Conservation (phyloP, 768 basidiomycete genomes). For the Chalciporus piperatus region DNA sequence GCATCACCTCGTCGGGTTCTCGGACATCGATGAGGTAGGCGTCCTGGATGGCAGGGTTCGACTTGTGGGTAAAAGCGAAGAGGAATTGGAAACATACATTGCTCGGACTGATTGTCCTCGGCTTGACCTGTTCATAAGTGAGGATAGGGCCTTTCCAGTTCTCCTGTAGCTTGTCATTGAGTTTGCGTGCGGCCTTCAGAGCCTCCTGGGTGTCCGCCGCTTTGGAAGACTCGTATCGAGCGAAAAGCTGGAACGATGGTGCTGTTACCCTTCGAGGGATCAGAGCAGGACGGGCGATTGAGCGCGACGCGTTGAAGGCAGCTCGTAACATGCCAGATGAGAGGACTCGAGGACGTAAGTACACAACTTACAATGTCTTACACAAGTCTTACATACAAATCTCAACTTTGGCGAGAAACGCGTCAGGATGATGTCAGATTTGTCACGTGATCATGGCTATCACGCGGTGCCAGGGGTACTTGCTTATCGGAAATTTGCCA, state of each 20-base stretch:
- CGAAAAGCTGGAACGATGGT: slow-evolving; percentile 14
- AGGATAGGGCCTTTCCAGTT: slow-evolving; percentile 79
- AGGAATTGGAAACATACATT: slow-evolving; percentile 37
- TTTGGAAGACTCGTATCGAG: slow-evolving; percentile 37
- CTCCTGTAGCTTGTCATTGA: slow-evolving; percentile 42
- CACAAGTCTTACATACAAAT: too few species aligned
- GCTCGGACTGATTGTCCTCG: slow-evolving; percentile 72
- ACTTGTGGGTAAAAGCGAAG: background rate
- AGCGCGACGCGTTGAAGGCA: slow-evolving; percentile 15
- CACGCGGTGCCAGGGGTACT: slow-evolving; percentile 11
- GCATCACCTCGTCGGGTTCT: slow-evolving; percentile 86
- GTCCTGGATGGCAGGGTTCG: slow-evolving; percentile 42
- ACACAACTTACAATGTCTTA: too few species aligned
- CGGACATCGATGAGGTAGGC: slow-evolving; percentile 86
- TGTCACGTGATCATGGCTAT: slow-evolving; percentile 12
- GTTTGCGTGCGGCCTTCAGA: slow-evolving; percentile 30
- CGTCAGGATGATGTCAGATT: background rate
- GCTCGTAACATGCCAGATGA: slow-evolving; percentile 27
- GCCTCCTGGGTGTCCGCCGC: slow-evolving; percentile 19
- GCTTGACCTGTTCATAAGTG: slow-evolving; percentile 79
- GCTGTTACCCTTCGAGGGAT: slow-evolving; percentile 2
- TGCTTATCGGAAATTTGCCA: slow-evolving; percentile 29
- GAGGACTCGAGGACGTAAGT: too few species aligned
- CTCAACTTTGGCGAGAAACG: too few species aligned
- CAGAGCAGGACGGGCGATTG: slow-evolving; percentile 7